Percentiles rank a stretch among this genome's conserved stretches.
Conservation (phyloP, 2,329 filamentous ascomycete species). For the Endothia cerciana region DNA sequence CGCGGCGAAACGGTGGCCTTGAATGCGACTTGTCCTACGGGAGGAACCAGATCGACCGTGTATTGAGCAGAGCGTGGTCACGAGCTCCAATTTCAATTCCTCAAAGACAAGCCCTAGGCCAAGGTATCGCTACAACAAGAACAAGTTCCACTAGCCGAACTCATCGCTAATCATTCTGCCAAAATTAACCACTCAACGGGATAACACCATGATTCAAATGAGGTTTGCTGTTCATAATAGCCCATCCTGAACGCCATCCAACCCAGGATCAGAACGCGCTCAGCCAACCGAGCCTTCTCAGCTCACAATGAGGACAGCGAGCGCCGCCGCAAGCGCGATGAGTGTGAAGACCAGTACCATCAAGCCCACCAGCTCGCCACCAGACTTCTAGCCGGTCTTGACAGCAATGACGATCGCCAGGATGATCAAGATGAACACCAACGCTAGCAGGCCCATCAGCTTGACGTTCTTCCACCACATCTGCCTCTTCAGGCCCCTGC, state of each 20-base stretch:
- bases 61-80: background rate
- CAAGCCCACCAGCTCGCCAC: slow-evolving; percentile 2
- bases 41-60: background rate
- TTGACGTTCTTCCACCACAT: slow-evolving; percentile 99
- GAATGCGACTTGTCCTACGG: background rate
- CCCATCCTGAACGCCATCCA: slow-evolving; percentile 24
- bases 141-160: background rate
- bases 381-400: slow-evolving; percentile 44
- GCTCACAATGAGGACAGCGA: slow-evolving; percentile 2
- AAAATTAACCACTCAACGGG: background rate
- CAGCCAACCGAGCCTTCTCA: background rate
- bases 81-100: background rate
- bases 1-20: background rate
- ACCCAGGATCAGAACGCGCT: background rate
- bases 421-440: slow-evolving; percentile 68
- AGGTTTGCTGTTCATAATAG: background rate
- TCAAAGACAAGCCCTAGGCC: background rate
- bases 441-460: slow-evolving; percentile 77
- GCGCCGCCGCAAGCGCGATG: background rate
- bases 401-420: slow-evolving; percentile 58
- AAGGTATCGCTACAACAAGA: slow-evolving; percentile 8
- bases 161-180: background rate
- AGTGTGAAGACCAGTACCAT: slow-evolving; percentile 18
- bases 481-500: slow-evolving; percentile 80
- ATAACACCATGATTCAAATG: background rate